These are phyloP conservation scores for Talaromyces sp. DNA, from an alignment of 2,329 filamentous ascomycete genomes.

Conservation along the genomic window DNA sequence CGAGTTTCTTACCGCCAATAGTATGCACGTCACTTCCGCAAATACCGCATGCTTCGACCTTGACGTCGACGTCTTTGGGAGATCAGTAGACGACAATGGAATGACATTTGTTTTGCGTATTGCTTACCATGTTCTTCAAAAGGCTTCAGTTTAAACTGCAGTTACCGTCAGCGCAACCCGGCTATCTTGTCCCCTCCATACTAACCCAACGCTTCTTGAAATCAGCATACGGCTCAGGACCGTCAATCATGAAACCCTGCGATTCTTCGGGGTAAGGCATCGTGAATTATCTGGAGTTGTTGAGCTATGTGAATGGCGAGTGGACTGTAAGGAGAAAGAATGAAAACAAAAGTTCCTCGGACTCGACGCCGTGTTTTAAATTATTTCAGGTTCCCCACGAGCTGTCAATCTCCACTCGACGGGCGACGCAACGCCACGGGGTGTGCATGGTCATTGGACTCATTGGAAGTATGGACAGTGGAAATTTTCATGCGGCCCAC, in stretches of 20 bases:
- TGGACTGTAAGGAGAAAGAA: not conserved
- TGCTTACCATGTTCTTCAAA: conserved; percentile 64
- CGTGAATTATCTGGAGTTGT: conserved; percentile 4
- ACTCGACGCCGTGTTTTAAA: not conserved
- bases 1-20: conserved; percentile 41
- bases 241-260: conserved; percentile 49
- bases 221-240: conserved; percentile 60
- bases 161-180: not conserved
- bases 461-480: not conserved
- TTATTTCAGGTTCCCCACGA: not conserved
- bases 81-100: not conserved
- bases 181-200: not conserved
- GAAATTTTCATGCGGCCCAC: not conserved
- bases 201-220: conserved; percentile 54
- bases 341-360: not conserved
- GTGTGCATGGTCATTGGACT: not conserved
- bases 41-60: conserved; percentile 75
- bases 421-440: not conserved
- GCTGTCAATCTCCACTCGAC: not conserved
- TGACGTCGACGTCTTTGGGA: conserved; percentile 68
- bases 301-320: not conserved
- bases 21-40: conserved; percentile 70
- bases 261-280: conserved; percentile 45
- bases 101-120: not conserved
- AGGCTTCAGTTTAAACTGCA: conserved; percentile 72